Percentiles rank a stretch among this genome's conserved stretches.
Evolutionary conservation across 768 basidiomycete species (phyloP).

Genomic region (Lyophyllum shimeji): DNA sequence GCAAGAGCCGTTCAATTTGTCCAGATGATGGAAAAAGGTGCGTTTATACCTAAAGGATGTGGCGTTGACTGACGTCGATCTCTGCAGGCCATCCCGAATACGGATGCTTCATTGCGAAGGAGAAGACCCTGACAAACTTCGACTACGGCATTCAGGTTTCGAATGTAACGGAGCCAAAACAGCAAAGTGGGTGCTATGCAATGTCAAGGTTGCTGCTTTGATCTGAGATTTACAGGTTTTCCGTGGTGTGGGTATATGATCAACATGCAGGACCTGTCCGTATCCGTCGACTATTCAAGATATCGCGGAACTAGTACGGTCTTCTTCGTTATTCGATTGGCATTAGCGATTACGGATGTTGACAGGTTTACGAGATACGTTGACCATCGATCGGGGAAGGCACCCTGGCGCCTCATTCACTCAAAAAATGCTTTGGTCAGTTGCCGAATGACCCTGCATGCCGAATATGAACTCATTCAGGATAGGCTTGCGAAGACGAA

Average conservation of each 20-base stretch:
- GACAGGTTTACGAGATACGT: conserved; percentile 54
- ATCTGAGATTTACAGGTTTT: conserved; percentile 53
- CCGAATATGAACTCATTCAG: not conserved
- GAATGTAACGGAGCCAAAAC: conserved; percentile 50
- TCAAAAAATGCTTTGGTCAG: conserved; percentile 76
- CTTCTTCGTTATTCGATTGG: not conserved
- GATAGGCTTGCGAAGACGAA: conserved; percentile 68
- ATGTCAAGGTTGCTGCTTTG: not conserved
- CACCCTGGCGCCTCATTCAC: conserved; percentile 64
- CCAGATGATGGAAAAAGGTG: conserved; percentile 72
- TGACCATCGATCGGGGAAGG: conserved; percentile 70
- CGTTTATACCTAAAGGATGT: not conserved
- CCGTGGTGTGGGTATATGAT: conserved; percentile 93
- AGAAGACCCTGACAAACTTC: conserved; percentile 91
- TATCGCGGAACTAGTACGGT: conserved; percentile 59
- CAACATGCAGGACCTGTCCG: conserved; percentile 70
- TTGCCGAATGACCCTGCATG: conserved; percentile 4
- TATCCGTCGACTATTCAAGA: conserved; percentile 77
- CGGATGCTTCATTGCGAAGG: conserved; percentile 85
- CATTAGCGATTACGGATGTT: not conserved
- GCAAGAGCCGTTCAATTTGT: conserved; percentile 68
- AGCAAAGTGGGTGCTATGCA: conserved; percentile 33
- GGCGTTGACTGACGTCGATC: not conserved
- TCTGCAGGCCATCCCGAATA: conserved; percentile 84
- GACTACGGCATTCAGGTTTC: conserved; percentile 54